Evolutionary conservation across 2,329 filamentous ascomycete species (phyloP), one percentile per base, ranked within the genome.

Genomic region (Neofusicoccum laricinum): DNA sequence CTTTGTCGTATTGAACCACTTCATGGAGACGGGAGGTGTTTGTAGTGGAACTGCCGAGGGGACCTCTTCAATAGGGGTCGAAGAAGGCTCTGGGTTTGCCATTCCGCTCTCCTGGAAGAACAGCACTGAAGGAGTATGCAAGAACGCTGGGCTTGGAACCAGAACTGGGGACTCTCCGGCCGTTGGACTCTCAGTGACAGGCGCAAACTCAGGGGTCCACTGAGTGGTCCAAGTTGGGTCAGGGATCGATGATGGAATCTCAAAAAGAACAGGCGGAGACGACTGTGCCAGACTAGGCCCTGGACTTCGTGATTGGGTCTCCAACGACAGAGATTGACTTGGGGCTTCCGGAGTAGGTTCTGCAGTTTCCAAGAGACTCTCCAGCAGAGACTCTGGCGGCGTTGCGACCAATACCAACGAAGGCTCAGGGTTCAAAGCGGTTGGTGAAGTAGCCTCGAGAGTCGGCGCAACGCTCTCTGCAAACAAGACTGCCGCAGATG

Each of bases 1-100:
- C 55, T 30, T 59, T 7, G 55, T 59, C n/a, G 25, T 59, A 7
- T 59, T 59, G 17, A 46, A 36, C 55, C 55, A 59, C 17, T 34
- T 59, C 7, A 38, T 36, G 8, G 55, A 25, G 12, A 36, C 12
- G 14, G 55, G n/a, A 30, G 55, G 17, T 3, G 30, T 34, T 15
- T 7, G 30, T 10, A 36, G 15, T 21, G 55, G 17, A 36, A 30
- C 17, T 4, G 41, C 41, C n/a, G 55, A 59, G 6, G 41, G 21
- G 2, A 25, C n/a, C 7, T 8, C 55, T 36, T 36, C 25, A 25
- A 21, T 14, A 2, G 19, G 12, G 15, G 34, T 32, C 15, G 38
- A 36, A 14, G 43, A 34, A 46, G 55, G n/a, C n/a, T 36, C 19
- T 15, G 30, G 11, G 15, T n/a, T 21, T 15, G 41, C 19, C 21